Percentiles rank a stretch among this genome's conserved stretches.
Evolutionary conservation across 208 protist species (phyloP).

Genomic region (Herpetomonas samuelpessoai): DNA sequence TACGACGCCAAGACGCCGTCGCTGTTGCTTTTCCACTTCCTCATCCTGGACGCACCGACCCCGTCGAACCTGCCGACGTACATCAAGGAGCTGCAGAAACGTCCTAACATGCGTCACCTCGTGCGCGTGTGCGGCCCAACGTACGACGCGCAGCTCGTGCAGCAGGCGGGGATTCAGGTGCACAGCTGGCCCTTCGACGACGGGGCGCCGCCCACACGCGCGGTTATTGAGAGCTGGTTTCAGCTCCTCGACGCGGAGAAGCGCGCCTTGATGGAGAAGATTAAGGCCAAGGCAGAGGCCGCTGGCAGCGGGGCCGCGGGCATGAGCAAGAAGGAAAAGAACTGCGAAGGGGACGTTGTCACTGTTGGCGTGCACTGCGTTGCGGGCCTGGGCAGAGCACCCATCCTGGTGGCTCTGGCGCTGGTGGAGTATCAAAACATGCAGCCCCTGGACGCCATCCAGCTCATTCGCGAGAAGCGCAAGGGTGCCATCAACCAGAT

Average conservation of each 20-base stretch:
- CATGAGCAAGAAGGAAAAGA: background rate
- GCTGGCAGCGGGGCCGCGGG: constrained; percentile 7
- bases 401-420: constrained; percentile 90
- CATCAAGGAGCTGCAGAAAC: constrained; percentile 80
- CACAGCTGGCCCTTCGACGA: constrained; percentile 92
- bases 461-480: constrained; percentile 73
- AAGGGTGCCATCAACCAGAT: constrained; percentile 89
- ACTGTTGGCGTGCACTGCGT: constrained; percentile 92
- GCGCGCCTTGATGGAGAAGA: constrained; percentile 7
- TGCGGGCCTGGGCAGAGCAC: constrained; percentile 89
- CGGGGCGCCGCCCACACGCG: constrained; percentile 79
- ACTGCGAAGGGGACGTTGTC: background rate
- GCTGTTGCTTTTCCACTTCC: constrained; percentile 61
- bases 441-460: constrained; percentile 78
- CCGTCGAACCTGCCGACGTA: constrained; percentile 88
- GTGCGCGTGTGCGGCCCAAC: constrained; percentile 87
- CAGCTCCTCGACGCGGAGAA: constrained; percentile 72
- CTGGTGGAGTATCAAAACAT: constrained; percentile 86
- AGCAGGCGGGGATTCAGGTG: constrained; percentile 69
- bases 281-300: constrained; percentile 11
- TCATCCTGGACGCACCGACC: constrained; percentile 86
- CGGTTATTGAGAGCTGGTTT: constrained; percentile 81
- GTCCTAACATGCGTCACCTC: constrained; percentile 70
- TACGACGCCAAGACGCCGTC: constrained; percentile 34
- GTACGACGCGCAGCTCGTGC: constrained; percentile 66